Conservation (phyloP, 2,329 filamentous ascomycete genomes). For the Aspergillus sp. region DNA sequence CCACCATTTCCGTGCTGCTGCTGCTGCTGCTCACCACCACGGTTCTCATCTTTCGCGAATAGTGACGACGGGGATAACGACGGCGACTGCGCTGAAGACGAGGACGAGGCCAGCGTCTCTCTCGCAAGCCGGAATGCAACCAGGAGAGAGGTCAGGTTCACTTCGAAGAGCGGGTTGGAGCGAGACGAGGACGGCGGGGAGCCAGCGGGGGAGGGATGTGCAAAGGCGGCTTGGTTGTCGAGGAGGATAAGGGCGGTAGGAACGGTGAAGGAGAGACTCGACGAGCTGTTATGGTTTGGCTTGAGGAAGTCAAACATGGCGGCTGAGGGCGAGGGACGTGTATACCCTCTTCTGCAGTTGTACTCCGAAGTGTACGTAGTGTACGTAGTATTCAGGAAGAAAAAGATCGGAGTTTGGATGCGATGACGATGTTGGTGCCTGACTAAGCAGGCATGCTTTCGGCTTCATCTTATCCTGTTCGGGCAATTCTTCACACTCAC, state of each 20-base stretch:
- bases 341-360: too few species aligned
- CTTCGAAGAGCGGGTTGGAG: slow-evolving; percentile 40
- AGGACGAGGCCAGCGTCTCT: not conserved
- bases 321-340: not conserved
- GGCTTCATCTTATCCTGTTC: slow-evolving; percentile 1
- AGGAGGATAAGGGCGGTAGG: slow-evolving; percentile 41
- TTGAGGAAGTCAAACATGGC: not conserved
- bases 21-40: not conserved
- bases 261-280: not conserved
- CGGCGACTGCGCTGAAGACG: too few species aligned
- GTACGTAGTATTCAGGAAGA: not conserved
- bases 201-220: slow-evolving; percentile 22
- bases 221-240: slow-evolving; percentile 41
- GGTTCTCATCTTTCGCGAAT: not conserved
- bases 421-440: not conserved
- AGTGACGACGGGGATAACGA: not conserved
- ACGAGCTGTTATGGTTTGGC: not conserved
- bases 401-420: too few species aligned
- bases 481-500: not conserved
- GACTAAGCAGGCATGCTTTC: not conserved
- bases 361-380: not conserved
- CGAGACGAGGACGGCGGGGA: slow-evolving; percentile 31
- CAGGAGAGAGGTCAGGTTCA: slow-evolving; percentile 35
- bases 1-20: not conserved
- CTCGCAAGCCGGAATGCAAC: slow-evolving; percentile 25